Evolutionary conservation across 2,329 filamentous ascomycete species (phyloP).

Genomic region (Sclerotinia glacialis): DNA sequence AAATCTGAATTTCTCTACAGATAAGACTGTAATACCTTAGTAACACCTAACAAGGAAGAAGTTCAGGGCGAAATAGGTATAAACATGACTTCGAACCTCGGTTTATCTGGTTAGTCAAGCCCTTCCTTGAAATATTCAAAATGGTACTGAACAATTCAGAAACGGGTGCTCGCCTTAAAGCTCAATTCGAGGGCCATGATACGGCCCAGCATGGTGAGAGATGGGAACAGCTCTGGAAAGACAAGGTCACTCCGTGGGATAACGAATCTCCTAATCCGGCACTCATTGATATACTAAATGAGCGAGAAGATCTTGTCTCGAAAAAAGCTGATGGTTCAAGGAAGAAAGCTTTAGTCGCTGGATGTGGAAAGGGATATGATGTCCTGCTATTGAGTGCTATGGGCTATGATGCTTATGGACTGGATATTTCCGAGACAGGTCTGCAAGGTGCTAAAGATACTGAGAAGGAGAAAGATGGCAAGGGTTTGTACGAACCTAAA

Average conservation of each 20-base stretch:
- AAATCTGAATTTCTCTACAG: neutral
- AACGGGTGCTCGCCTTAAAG: conserved; percentile 30
- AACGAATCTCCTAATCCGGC: conserved; percentile 52
- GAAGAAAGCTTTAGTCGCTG: conserved; percentile 68
- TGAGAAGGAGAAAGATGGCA: conserved; percentile 36
- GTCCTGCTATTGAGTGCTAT: conserved; percentile 69
- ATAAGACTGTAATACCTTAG: neutral
- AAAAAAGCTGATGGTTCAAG: conserved; percentile 33
- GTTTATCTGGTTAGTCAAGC: neutral
- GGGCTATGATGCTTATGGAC: conserved; percentile 73
- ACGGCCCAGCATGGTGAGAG: conserved; percentile 29
- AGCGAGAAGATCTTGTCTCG: conserved; percentile 44
- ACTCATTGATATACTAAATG: conserved; percentile 51
- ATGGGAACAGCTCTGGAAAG: conserved; percentile 52
- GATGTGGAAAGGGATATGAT: conserved; percentile 81
- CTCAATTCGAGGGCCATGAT: conserved; percentile 32
- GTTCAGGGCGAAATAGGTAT: neutral
- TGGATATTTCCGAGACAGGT: conserved; percentile 51
- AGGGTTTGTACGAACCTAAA: conserved; percentile 45
- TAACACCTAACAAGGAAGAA: too few relatives aligned
- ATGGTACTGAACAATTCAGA: conserved; percentile 25
- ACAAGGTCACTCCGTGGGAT: conserved; percentile 53
- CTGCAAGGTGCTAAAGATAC: conserved; percentile 25
- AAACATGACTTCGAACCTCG: neutral
- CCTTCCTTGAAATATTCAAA: neutral